Evolutionary conservation across 768 basidiomycete genomes (phyloP).

Genomic region (Boletus sensibilis): DNA sequence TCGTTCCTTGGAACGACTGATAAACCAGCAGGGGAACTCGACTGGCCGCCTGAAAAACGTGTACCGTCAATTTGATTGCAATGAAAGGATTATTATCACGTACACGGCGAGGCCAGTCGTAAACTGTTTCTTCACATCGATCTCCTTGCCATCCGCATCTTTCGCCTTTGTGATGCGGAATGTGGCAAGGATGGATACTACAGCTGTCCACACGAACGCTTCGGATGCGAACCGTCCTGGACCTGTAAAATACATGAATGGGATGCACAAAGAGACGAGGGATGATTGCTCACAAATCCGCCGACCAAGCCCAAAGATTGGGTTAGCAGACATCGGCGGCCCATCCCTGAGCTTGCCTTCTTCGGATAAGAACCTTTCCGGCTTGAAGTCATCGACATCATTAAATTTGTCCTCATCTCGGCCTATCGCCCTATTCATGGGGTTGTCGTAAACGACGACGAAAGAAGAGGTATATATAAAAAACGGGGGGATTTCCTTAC

Average conservation of each 20-base stretch:
- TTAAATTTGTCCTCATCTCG: constrained; percentile 17
- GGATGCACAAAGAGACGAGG: neutral
- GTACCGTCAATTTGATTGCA: neutral
- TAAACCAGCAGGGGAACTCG: constrained; percentile 24
- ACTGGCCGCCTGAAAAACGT: constrained; percentile 17
- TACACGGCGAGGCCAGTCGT: constrained; percentile 25
- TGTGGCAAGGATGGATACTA: constrained; percentile 23
- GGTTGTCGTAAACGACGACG: neutral
- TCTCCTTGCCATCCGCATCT: constrained; percentile 22
- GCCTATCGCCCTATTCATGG: constrained; percentile 21
- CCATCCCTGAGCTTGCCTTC: constrained; percentile 13
- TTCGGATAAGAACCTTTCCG: constrained; percentile 25
- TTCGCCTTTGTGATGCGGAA: constrained; percentile 24
- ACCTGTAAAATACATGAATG: neutral
- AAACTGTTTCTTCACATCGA: constrained; percentile 21
- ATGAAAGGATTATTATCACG: neutral
- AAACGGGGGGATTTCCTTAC: constrained; percentile 13
- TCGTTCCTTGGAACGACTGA: constrained; percentile 15
- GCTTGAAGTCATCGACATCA: constrained; percentile 26
- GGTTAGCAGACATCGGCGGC: constrained; percentile 12
- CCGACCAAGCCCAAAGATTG: constrained; percentile 26
- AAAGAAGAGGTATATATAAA: neutral
- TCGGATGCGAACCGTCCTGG: constrained; percentile 27
- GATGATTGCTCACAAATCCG: constrained; percentile 19
- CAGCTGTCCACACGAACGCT: constrained; percentile 21